Percentiles rank a stretch among this genome's conserved stretches.
phyloP scores from a whole-genome alignment of 1,284 basidiomycete species.

The Ustilago sp. region DNA sequence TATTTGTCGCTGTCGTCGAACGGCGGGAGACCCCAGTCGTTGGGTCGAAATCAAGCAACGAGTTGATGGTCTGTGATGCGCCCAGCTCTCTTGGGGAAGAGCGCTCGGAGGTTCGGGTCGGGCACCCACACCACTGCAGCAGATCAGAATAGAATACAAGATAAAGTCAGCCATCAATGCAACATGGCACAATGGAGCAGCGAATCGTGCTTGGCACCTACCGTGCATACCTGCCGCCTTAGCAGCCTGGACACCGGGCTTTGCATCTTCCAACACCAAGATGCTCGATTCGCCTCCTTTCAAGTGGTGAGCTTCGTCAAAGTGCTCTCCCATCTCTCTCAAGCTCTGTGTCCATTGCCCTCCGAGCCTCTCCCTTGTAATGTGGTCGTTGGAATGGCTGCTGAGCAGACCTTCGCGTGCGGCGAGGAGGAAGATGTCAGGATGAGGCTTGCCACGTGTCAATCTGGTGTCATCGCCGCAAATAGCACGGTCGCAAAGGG shows the following conservation, averaged over 20 bases:
- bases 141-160: not conserved
- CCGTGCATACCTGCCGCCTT: constrained; percentile 67
- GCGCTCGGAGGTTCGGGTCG: constrained; percentile 56
- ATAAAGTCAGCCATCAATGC: not conserved
- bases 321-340: constrained; percentile 54
- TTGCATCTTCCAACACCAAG: constrained; percentile 69
- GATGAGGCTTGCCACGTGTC: constrained; percentile 65
- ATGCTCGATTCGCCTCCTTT: constrained; percentile 61
- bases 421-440: constrained; percentile 69
- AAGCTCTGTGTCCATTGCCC: constrained; percentile 36
- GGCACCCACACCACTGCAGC: constrained; percentile 66
- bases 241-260: constrained; percentile 66
- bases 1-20: constrained; percentile 35
- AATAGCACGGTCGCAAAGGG: constrained; percentile 61
- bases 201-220: constrained; percentile 20
- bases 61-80: constrained; percentile 62
- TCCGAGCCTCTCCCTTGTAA: constrained; percentile 28
- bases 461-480: constrained; percentile 67
- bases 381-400: constrained; percentile 27
- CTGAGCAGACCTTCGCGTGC: constrained; percentile 60
- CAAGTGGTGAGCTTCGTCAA: constrained; percentile 47
- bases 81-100: constrained; percentile 52
- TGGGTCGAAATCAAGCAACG: constrained; percentile 63
- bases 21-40: constrained; percentile 65
- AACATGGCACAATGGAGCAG: not conserved